phyloP scores from a whole-genome alignment of 345 rosid genomes.

The Murraya paniculata region DNA sequence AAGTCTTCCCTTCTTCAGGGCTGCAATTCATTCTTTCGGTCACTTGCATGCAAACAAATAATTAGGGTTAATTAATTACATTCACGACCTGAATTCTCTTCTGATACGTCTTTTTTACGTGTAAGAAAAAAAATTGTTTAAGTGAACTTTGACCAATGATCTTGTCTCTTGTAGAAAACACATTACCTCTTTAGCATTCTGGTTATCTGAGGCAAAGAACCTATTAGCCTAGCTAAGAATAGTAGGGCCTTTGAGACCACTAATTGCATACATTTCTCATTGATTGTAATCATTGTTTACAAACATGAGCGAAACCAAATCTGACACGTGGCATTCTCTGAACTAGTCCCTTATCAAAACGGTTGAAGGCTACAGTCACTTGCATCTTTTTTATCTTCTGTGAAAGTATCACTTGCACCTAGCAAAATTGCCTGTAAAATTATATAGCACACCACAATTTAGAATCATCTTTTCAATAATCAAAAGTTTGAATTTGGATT shows the following conservation, averaged over 20 bases:
- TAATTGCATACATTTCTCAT: no score
- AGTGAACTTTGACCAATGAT: no score
- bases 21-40: no score
- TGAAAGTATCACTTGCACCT: not conserved
- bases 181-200: constrained; percentile 33
- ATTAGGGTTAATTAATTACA: no score
- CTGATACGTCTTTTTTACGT: no score
- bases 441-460: no score
- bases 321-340: not conserved
- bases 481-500: not conserved
- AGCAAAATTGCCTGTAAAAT: not conserved
- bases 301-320: constrained; percentile 17
- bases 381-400: not conserved
- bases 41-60: no score
- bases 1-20: no score
- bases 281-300: constrained; percentile 82
- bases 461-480: no score
- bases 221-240: constrained; percentile 75
- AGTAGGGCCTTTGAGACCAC: constrained; percentile 61
- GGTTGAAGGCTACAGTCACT: not conserved
- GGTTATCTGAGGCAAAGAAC: constrained; percentile 56
- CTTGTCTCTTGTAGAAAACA: no score
- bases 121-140: no score
- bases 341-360: not conserved
- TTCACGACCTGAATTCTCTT: no score